phyloP scores from a whole-genome alignment of 768 basidiomycete species.

The Mycena olivaceomarginata region DNA sequence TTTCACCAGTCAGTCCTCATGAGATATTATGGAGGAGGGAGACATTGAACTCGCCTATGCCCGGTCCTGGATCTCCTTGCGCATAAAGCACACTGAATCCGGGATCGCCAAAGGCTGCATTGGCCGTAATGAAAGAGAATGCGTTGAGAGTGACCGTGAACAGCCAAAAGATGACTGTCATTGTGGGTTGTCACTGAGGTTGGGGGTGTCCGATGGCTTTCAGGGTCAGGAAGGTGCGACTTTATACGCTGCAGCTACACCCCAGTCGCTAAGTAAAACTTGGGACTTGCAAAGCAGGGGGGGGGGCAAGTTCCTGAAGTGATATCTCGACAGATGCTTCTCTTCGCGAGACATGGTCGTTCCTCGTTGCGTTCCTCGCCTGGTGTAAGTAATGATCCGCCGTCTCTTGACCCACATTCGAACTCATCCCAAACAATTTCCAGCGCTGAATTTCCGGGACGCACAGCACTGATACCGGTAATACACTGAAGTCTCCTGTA shows the following conservation, averaged over 20 bases:
- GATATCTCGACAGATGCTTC: not conserved
- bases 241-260: conserved; percentile 5
- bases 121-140: conserved; percentile 9
- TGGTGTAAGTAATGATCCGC: not conserved
- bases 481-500: not conserved
- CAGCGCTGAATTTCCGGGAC: not conserved
- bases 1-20: conserved; percentile 3
- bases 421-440: not conserved
- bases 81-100: conserved; percentile 13
- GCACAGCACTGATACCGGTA: conserved; percentile 5
- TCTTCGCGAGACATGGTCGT: not conserved
- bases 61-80: conserved; percentile 8
- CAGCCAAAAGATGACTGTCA: conserved; percentile 7
- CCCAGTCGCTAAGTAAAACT: conserved; percentile 5
- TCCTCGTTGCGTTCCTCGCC: not conserved
- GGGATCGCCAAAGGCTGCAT: not conserved
- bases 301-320: not conserved
- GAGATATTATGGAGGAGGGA: not conserved
- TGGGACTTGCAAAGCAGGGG: conserved; percentile 5
- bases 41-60: conserved; percentile 9
- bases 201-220: conserved; percentile 1
- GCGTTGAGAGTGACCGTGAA: conserved; percentile 7
- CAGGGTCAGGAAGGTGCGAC: not conserved
- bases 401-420: conserved; percentile 2
- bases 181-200: conserved; percentile 5